Conservation (phyloP, 2,329 filamentous ascomycete genomes). For the Uncinocarpus reesii region DNA sequence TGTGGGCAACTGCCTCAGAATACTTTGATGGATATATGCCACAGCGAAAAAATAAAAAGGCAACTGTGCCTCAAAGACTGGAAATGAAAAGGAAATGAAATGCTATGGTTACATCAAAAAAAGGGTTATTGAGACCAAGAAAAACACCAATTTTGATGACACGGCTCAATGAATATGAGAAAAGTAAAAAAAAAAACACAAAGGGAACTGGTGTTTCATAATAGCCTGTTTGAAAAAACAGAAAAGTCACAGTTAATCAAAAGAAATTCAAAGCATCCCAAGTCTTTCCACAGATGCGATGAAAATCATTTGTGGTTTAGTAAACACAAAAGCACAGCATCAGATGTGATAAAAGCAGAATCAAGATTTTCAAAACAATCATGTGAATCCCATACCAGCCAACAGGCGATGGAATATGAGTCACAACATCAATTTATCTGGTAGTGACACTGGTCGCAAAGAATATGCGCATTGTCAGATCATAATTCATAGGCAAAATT, state of each 20-base stretch:
- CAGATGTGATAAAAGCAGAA: not conserved
- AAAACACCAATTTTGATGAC: not conserved
- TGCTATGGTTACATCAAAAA: slow-evolving; percentile 4
- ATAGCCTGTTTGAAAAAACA: not conserved
- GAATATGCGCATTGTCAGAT: not conserved
- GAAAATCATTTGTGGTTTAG: not conserved
- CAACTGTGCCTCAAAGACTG: not conserved
- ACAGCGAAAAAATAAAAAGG: too few relatives aligned
- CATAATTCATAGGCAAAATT: not conserved
- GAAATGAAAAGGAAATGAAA: not conserved
- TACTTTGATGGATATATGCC: too few relatives aligned
- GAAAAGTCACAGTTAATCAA: not conserved
- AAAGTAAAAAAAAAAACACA: not conserved
- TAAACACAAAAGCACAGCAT: not conserved
- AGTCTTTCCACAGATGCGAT: not conserved
- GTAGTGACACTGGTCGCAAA: not conserved
- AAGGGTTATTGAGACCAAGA: not conserved
- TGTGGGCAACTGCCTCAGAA: too few relatives aligned
- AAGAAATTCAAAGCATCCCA: not conserved
- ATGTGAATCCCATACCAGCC: not conserved
- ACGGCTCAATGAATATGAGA: not conserved
- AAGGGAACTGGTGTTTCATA: not conserved
- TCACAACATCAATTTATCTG: not conserved
- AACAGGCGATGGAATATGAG: not conserved
- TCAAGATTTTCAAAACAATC: not conserved